Percentiles rank a stretch among this genome's conserved stretches.
Evolutionary conservation across 2,329 filamentous ascomycete species (phyloP).

Genomic region (Aspergillus costaricaensis): DNA sequence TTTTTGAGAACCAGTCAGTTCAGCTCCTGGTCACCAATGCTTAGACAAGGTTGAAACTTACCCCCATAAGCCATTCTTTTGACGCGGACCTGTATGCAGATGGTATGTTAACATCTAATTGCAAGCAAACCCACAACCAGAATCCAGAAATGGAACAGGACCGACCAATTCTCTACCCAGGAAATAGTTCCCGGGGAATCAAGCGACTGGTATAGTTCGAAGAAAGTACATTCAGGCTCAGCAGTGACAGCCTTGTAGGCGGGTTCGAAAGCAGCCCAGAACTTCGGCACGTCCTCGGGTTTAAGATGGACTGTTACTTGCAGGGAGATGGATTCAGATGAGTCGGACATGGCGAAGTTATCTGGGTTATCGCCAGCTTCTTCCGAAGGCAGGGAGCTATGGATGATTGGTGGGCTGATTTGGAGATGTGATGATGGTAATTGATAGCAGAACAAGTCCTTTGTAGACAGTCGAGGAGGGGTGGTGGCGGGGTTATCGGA

Average conservation of each 20-base stretch:
- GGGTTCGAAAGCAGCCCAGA: slow-evolving; percentile 40
- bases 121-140: too few species aligned
- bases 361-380: too few species aligned
- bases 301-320: slow-evolving; percentile 28
- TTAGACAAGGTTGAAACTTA: slow-evolving; percentile 3
- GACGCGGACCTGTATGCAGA: slow-evolving; percentile 23
- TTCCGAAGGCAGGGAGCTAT: too few species aligned
- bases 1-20: slow-evolving; percentile 8
- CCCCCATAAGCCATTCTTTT: slow-evolving; percentile 34
- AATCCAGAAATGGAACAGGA: not conserved
- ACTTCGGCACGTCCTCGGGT: slow-evolving; percentile 29
- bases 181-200: slow-evolving; percentile 42
- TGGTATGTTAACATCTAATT: not conserved
- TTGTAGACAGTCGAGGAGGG: too few species aligned
- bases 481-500: too few species aligned
- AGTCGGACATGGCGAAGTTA: too few species aligned
- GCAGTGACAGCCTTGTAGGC: slow-evolving; percentile 44
- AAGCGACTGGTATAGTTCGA: slow-evolving; percentile 44
- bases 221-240: slow-evolving; percentile 50
- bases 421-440: too few species aligned
- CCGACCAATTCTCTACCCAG: slow-evolving; percentile 48
- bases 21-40: too few species aligned
- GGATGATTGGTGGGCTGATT: too few species aligned
- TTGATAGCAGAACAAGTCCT: too few species aligned
- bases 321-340: slow-evolving; percentile 7